phyloP scores from a whole-genome alignment of 2,329 filamentous ascomycete species.

The Emericellopsis cladophorae region DNA sequence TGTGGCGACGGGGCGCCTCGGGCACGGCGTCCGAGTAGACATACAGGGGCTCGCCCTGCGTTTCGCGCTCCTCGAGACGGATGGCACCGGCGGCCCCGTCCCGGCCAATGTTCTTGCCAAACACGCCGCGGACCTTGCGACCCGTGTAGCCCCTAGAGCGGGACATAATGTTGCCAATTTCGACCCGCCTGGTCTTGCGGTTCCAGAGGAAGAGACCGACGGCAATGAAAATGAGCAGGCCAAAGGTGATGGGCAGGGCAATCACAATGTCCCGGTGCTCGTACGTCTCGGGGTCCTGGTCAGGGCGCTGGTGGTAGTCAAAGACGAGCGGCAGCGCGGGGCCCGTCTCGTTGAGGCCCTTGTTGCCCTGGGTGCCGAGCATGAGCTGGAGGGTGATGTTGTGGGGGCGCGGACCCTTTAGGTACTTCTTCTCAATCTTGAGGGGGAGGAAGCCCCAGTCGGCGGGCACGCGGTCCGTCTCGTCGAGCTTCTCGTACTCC shows the following conservation, averaged over 20 bases:
- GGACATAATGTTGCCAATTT: conserved; percentile 38
- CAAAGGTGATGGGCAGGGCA: conserved; percentile 37
- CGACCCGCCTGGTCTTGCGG: conserved; percentile 33
- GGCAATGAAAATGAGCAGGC: conserved; percentile 31
- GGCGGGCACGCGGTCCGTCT: conserved; percentile 19
- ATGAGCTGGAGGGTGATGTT: conserved; percentile 37
- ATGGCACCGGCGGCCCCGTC: conserved; percentile 24
- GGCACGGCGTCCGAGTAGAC: conserved; percentile 11
- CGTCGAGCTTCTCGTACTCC: conserved; percentile 22
- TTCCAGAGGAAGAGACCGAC: conserved; percentile 46
- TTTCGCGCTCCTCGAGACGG: conserved; percentile 24
- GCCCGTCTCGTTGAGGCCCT: conserved; percentile 20
- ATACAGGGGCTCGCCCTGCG: conserved; percentile 1
- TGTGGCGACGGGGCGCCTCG: conserved; percentile 15
- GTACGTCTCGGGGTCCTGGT: conserved; percentile 17
- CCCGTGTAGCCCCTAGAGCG: conserved; percentile 27
- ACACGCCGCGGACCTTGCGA: conserved; percentile 21
- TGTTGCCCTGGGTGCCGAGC: conserved; percentile 17
- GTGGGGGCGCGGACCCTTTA: conserved; percentile 20
- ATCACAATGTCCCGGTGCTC: conserved; percentile 32
- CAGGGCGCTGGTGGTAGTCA: conserved; percentile 19
- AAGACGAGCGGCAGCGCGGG: conserved; percentile 26
- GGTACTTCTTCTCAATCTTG: conserved; percentile 21
- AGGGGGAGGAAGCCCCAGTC: conserved; percentile 35
- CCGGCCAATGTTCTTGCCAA: conserved; percentile 12